Evolutionary conservation across 225 moss, liverwort and hornwort species (phyloP), one percentile per base, ranked within the genome.

Genomic region (Ulota crispa): DNA sequence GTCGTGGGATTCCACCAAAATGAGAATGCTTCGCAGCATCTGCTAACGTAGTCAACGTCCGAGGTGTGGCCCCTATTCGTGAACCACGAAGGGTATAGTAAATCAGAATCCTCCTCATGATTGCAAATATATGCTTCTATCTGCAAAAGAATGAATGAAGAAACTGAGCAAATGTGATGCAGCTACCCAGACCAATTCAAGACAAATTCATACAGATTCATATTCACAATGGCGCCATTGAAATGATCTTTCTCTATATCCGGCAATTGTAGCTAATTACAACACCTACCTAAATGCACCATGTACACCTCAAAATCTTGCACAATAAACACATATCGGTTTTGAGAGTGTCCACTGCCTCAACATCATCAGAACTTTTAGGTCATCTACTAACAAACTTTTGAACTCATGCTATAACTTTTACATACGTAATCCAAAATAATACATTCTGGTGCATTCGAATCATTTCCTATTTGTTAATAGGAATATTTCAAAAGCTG

Each of bases 1-100:
- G 87, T 72, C 95, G 93, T 23, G 95, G 94, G 52, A 98, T 89
- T 39, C 95, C 98, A 50, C 89, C 89, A 81, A 92, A 68, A 83
- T 92, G 90, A 79, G 94, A 84, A 67, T 85, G 64, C 73, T 85
- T 93, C 2, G 89, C 88, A 31, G 88, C 93, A 86, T 81, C 84
- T 41, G 83, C 81, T 76, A 90, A 69, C 18, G 84, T 87, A 43
- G 77, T 80, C 72, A 89, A n/a, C 30, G 76, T 81, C 63, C 91
- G 88, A 55, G 79, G 73, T 65, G 80, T 57, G 31, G 68, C 59
- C 75, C 47, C 75, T 76, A 78, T 24, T 81, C 72, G 79, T 79
- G 85, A 82, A 71, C 79, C 85, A 88, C 76, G 81, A 73, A 54
- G 30, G 62, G 37, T 13, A n/a, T 15, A 60, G 31, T 30, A 81